Conservation (phyloP, 495 filamentous ascomycete species). For the Penicillium diatomitis region DNA sequence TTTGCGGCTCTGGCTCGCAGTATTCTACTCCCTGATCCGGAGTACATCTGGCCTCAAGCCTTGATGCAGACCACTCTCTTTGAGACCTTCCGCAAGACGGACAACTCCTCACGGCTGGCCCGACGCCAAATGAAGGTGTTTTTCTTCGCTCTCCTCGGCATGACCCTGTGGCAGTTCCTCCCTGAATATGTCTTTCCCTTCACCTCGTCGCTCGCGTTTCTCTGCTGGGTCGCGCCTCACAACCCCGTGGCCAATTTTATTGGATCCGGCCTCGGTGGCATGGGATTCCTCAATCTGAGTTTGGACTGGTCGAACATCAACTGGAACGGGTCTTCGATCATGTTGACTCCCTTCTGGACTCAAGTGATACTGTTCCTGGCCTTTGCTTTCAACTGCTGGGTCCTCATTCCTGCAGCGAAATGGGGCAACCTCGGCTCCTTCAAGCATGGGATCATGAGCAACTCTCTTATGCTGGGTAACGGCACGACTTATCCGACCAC, state of each 20-base stretch:
- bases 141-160: conserved; percentile 39
- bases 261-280: conserved; percentile 46
- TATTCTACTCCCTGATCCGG: conserved; percentile 45
- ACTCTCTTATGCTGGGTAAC: conserved; percentile 40
- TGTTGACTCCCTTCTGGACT: conserved; percentile 47
- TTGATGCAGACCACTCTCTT: conserved; percentile 48
- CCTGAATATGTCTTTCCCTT: conserved; percentile 51
- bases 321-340: conserved; percentile 39
- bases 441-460: conserved; percentile 45
- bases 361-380: conserved; percentile 44
- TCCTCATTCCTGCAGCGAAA: conserved; percentile 46
- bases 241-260: conserved; percentile 49
- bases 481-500: conserved; percentile 41
- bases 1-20: conserved; percentile 46
- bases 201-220: conserved; percentile 46
- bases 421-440: conserved; percentile 44
- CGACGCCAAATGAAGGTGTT: conserved; percentile 47
- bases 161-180: conserved; percentile 50
- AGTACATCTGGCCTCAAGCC: conserved; percentile 42
- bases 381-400: conserved; percentile 47
- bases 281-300: conserved; percentile 49
- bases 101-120: conserved; percentile 37
- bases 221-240: conserved; percentile 52
- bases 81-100: conserved; percentile 44
- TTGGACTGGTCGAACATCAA: conserved; percentile 51